A percentile compares a stretch with the other conserved stretches of the same genome.
phyloP scores from a whole-genome alignment of 2,329 filamentous ascomycete species.

The Epicoccum nigrum region DNA sequence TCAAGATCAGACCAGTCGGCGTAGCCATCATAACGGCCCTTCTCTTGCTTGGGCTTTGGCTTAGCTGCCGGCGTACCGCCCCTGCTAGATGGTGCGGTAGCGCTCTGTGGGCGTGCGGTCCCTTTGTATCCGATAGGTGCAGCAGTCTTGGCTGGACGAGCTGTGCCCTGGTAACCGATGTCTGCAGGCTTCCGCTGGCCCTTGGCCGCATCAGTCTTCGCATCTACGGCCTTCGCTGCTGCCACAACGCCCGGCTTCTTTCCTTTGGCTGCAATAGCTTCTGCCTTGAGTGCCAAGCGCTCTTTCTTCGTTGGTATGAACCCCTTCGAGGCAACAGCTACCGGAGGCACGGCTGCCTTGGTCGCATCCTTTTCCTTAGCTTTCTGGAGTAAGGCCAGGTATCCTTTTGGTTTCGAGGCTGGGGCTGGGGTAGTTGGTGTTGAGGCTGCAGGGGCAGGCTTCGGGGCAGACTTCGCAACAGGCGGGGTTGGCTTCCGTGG shows the following conservation, averaged over 20 bases:
- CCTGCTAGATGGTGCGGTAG: conserved; percentile 32
- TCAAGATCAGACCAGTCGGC: conserved; percentile 48
- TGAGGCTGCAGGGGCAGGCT: conserved; percentile 27
- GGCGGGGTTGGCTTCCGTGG: conserved; percentile 29
- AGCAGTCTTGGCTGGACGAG: conserved; percentile 48
- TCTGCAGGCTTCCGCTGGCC: conserved; percentile 48
- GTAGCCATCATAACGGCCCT: conserved; percentile 48
- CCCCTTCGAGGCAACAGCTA: conserved; percentile 72
- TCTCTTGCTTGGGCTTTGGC: conserved; percentile 35
- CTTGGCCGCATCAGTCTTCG: conserved; percentile 36
- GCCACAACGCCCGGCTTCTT: conserved; percentile 36
- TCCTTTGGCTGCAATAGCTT: conserved; percentile 50
- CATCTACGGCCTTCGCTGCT: conserved; percentile 20
- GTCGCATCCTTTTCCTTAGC: conserved; percentile 65
- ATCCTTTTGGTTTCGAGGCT: conserved; percentile 71
- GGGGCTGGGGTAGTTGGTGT: conserved; percentile 31
- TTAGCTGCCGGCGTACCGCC: conserved; percentile 34
- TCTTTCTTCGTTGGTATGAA: conserved; percentile 64
- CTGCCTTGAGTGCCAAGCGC: conserved; percentile 53
- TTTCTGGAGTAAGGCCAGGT: conserved; percentile 74
- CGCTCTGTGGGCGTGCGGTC: conserved; percentile 39
- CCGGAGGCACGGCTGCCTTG: conserved; percentile 64
- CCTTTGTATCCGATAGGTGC: conserved; percentile 47
- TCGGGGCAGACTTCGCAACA: conserved; percentile 29
- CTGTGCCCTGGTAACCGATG: conserved; percentile 56